These are phyloP conservation scores for Aspergillus arachidicola DNA, from an alignment of 2,329 filamentous ascomycete genomes.

Conservation along the genomic window DNA sequence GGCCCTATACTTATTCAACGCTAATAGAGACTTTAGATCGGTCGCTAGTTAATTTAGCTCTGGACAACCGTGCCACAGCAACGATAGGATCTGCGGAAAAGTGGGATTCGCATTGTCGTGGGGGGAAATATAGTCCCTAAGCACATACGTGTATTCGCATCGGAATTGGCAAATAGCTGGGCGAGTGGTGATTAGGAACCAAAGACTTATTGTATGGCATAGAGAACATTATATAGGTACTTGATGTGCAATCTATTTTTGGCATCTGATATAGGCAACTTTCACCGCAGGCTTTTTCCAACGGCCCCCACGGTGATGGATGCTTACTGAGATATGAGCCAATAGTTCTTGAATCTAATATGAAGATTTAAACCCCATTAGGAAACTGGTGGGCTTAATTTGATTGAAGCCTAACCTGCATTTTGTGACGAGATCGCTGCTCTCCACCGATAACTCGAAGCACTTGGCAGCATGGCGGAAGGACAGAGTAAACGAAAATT, in stretches of 20 bases:
- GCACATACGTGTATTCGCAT: rapidly evolving
- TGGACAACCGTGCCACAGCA: not conserved
- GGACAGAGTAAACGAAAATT: not conserved
- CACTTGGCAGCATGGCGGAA: not conserved
- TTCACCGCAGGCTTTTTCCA: too few relatives aligned
- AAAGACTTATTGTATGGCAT: too few relatives aligned
- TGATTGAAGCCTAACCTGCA: not conserved
- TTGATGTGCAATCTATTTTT: too few relatives aligned
- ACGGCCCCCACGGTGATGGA: too few relatives aligned
- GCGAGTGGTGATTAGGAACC: not conserved
- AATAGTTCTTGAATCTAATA: not conserved
- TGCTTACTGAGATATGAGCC: too few relatives aligned
- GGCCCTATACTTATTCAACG: not conserved
- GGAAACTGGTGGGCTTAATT: not conserved
- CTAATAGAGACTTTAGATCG: not conserved
- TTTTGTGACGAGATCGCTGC: too few relatives aligned
- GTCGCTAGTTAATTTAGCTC: not conserved
- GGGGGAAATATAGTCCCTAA: not conserved
- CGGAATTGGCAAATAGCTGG: not conserved
- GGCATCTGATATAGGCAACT: too few relatives aligned
- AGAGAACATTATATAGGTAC: too few relatives aligned
- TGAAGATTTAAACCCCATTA: not conserved
- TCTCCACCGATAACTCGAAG: too few relatives aligned
- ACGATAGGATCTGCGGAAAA: not conserved
- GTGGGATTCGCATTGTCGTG: not conserved